A percentile compares a stretch with the other conserved stretches of the same genome.
Conservation (phyloP, 2,329 filamentous ascomycete genomes). For the Penicillium psychrosexuale region DNA sequence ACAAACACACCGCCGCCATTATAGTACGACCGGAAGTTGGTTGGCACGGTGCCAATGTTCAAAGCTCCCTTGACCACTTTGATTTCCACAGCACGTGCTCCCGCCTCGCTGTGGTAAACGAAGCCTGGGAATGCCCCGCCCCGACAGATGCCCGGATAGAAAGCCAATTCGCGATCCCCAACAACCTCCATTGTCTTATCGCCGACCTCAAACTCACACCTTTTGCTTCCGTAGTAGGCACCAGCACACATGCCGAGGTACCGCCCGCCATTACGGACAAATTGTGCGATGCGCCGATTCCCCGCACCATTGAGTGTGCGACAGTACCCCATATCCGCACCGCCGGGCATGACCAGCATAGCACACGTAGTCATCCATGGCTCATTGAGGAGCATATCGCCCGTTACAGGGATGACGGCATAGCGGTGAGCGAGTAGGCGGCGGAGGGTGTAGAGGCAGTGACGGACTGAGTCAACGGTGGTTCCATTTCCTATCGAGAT, state of each 20-base stretch:
- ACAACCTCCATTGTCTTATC: conserved; percentile 78
- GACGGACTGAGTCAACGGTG: conserved; percentile 81
- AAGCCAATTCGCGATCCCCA: conserved; percentile 77
- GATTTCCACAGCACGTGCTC: conserved; percentile 70
- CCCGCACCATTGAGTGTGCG: conserved; percentile 81
- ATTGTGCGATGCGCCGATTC: conserved; percentile 79
- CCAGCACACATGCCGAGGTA: conserved; percentile 94
- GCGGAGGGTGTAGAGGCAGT: conserved; percentile 82
- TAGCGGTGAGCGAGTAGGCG: conserved; percentile 85
- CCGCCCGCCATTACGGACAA: conserved; percentile 76
- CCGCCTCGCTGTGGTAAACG: conserved; percentile 81
- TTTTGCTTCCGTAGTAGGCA: conserved; percentile 78
- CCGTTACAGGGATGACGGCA: conserved; percentile 81
- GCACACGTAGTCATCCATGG: conserved; percentile 87
- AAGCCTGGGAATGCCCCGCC: conserved; percentile 88
- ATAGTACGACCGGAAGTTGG: conserved; percentile 74
- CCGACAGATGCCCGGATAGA: conserved; percentile 82
- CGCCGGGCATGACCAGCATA: conserved; percentile 86
- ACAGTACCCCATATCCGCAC: conserved; percentile 91
- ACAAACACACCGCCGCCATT: conserved; percentile 95
- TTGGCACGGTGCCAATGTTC: conserved; percentile 52
- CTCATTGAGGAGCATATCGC: conserved; percentile 78
- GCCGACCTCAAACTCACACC: conserved; percentile 90
- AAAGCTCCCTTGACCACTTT: conserved; percentile 62
- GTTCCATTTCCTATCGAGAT: conserved; percentile 68